phyloP scores from a whole-genome alignment of 169 alveolate genomes.

The Perkinsus chesapeaki region DNA sequence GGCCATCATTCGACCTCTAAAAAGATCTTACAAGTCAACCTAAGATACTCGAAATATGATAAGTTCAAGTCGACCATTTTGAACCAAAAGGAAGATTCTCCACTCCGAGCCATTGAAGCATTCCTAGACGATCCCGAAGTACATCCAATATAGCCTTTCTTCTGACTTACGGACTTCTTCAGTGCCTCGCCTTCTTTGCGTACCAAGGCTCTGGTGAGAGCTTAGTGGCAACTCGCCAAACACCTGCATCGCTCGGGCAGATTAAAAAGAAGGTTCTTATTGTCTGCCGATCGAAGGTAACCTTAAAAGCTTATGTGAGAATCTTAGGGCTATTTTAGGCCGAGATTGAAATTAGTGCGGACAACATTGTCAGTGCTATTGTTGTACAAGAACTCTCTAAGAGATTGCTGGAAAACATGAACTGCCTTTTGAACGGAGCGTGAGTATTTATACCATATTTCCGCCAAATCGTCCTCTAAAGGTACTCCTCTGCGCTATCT shows the following conservation, averaged over 20 bases:
- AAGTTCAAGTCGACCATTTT: not conserved
- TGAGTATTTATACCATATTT: not conserved
- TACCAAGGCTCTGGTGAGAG: not conserved
- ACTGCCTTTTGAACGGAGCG: not conserved
- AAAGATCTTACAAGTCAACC: not conserved
- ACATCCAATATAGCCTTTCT: not conserved
- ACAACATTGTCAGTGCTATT: not conserved
- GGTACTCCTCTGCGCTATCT: slow-evolving; percentile 36
- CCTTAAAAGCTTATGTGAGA: not conserved
- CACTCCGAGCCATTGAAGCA: not conserved
- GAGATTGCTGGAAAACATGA: not conserved
- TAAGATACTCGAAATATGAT: not conserved
- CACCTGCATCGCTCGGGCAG: not conserved
- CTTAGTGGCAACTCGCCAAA: not conserved
- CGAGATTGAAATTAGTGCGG: not conserved
- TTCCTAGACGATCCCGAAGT: not conserved
- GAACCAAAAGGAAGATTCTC: not conserved
- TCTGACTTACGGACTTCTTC: not conserved
- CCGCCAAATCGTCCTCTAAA: not conserved
- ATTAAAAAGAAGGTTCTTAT: not conserved
- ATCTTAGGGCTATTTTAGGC: not conserved
- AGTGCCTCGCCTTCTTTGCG: not conserved
- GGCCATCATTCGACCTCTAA: not conserved
- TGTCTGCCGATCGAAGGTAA: not conserved
- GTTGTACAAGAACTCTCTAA: not conserved